Base-by-base conservation (phyloP, 2,329 filamentous ascomycete genomes). In the Diaporthe sp. region DNA sequence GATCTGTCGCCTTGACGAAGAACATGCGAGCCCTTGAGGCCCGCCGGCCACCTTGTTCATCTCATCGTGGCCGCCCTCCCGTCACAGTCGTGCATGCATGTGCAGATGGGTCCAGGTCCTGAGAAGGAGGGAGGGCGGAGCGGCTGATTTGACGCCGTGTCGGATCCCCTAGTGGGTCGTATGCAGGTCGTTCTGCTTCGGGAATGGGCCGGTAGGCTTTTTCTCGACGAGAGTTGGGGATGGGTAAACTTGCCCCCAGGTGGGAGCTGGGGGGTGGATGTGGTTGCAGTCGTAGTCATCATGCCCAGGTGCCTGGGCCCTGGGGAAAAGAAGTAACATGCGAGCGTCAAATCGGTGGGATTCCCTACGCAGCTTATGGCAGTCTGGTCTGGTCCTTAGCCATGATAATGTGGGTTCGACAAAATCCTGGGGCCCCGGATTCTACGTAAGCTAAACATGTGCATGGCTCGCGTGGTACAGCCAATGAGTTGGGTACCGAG, bases 351-450 rank as follows among this genome's bases (percentile, higher is more conserved):
- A 72, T 72, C 57, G 71, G 71, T 72, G 71, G 46, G 57, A 53
- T 72, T 72, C 71, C 71, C 58, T 61, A 15, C 28, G 15, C 42
- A 17, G 31, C 57, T 39, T 39, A 19, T 17, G 19, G 62, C 55
- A 72, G 19, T 42, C 39, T 31, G n/a, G 46, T 55, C 17, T 51
- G 37, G 42, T 37, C 53, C 53, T 57, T n/a, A 5, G 70, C 70
- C 70, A 8, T 51, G 44, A 67, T 49, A 51, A 28, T 68, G 65
- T 68, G 65, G 65, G 46, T 28, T 68, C 46, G n/a, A 57, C 61
- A 58, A 13, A 61, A 34, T 62, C 73, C 57, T 65, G 73, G 73
- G 73, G 73, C 73, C 73, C 73, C 73, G 37, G 73, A 75, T 68
- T 71, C 65, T 31, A 46, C 53, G 37, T 42, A 53, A 37, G 34